Conservation (phyloP, 345 rosid genomes). For the Citrus sp. region DNA sequence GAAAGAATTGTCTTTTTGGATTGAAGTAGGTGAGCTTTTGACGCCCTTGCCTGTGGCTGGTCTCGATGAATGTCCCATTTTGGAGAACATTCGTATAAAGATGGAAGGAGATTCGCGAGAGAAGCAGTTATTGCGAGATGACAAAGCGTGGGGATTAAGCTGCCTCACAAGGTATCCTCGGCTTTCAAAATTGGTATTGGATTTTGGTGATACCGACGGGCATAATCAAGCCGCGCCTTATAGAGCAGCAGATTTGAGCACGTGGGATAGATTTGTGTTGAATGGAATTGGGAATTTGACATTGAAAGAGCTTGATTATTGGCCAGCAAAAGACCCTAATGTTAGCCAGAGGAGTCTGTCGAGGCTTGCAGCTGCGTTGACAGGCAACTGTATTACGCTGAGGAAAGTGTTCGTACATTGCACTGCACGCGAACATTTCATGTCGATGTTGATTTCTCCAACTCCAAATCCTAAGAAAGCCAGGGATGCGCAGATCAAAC, state of each 20-base stretch:
- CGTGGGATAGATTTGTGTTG: conserved; percentile 83
- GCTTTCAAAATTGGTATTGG: conserved; percentile 74
- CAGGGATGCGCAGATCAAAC: conserved; percentile 50
- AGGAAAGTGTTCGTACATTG: conserved; percentile 93
- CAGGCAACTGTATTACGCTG: conserved; percentile 43
- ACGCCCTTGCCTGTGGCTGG: conserved; percentile 53
- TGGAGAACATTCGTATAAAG: conserved; percentile 70
- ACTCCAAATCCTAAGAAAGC: too few relatives aligned
- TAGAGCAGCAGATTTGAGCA: conserved; percentile 53
- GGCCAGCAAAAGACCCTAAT: conserved; percentile 89
- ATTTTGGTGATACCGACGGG: conserved; percentile 71
- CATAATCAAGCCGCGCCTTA: conserved; percentile 72
- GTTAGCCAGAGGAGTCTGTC: conserved; percentile 73
- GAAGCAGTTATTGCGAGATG: conserved; percentile 29
- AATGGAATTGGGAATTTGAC: conserved; percentile 52
- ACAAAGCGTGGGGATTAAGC: conserved; percentile 60
- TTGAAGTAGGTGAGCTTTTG: conserved; percentile 40
- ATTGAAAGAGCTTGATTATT: conserved; percentile 70
- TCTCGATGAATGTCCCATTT: conserved; percentile 61
- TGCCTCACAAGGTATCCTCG: conserved; percentile 48
- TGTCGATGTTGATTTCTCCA: conserved; percentile 35
- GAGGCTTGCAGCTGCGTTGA: conserved; percentile 41
- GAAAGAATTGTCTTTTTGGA: too few relatives aligned
- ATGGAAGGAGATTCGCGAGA: conserved; percentile 82
- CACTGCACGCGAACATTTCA: conserved; percentile 88